phyloP scores from a whole-genome alignment of 2,329 filamentous ascomycete species.

The Mariannaea elegans region DNA sequence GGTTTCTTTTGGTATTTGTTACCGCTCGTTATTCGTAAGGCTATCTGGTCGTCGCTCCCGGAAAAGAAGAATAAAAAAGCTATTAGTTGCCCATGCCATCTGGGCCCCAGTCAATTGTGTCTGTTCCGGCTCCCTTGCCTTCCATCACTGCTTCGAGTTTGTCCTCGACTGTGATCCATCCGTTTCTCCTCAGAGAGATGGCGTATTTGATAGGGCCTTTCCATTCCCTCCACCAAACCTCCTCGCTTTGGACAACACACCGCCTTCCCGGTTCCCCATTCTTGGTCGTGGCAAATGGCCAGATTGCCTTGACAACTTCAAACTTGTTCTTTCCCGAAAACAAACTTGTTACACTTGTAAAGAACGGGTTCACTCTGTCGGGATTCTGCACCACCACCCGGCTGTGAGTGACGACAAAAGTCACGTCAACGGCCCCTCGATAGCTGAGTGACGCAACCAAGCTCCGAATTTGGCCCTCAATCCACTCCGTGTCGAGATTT shows the following conservation, averaged over 20 bases:
- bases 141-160: conserved; percentile 64
- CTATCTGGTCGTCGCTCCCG: too few species aligned
- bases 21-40: too few species aligned
- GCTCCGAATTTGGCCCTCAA: conserved; percentile 63
- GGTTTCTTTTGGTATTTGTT: too few species aligned
- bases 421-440: conserved; percentile 57
- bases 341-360: conserved; percentile 60
- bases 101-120: conserved; percentile 55
- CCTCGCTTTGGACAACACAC: conserved; percentile 64
- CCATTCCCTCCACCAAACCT: conserved; percentile 62
- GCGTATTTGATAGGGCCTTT: conserved; percentile 50
- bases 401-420: conserved; percentile 60
- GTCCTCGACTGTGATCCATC: conserved; percentile 60
- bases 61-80: too few species aligned
- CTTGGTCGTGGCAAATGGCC: conserved; percentile 63
- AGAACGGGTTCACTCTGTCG: conserved; percentile 63
- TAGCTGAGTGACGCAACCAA: conserved; percentile 61
- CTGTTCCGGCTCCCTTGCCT: conserved; percentile 49
- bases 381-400: conserved; percentile 60
- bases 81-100: conserved; percentile 34
- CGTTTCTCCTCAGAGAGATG: conserved; percentile 53
- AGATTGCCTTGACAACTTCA: conserved; percentile 64
- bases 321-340: conserved; percentile 64
- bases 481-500: conserved; percentile 63
- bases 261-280: conserved; percentile 54